Conservation (phyloP, 768 basidiomycete species). For the Filobasidium wieringae region DNA sequence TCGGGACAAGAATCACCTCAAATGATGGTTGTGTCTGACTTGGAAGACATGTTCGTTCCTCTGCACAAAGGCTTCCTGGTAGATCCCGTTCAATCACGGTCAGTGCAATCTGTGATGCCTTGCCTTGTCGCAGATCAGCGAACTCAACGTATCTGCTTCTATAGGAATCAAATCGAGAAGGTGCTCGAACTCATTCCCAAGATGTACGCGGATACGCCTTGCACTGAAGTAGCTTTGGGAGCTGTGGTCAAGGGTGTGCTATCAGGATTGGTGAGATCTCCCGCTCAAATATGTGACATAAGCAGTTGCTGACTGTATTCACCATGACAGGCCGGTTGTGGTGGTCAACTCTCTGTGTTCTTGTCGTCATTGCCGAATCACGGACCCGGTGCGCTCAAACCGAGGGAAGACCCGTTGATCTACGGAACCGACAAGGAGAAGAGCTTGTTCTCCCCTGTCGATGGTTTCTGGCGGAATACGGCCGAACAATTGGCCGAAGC, state of each 20-base stretch:
- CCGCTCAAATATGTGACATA: not conserved
- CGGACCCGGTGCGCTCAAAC: constrained; percentile 59
- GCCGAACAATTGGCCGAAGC: constrained; percentile 80
- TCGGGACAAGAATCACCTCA: constrained; percentile 46
- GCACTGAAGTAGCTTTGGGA: constrained; percentile 58
- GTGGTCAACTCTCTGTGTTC: constrained; percentile 68
- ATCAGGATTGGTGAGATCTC: constrained; percentile 53
- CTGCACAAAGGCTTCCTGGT: constrained; percentile 62
- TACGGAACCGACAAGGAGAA: constrained; percentile 81
- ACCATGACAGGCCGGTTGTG: constrained; percentile 36
- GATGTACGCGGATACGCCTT: constrained; percentile 47
- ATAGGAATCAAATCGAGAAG: constrained; percentile 52
- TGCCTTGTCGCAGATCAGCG: not conserved
- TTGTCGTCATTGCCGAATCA: constrained; percentile 56
- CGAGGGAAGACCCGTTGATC: constrained; percentile 51
- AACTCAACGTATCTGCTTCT: not conserved
- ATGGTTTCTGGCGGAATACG: constrained; percentile 63
- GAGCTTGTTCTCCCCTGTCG: constrained; percentile 64
- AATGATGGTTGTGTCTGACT: constrained; percentile 72
- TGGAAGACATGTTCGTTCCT: constrained; percentile 87
- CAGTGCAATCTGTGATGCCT: constrained; percentile 25
- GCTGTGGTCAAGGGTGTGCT: constrained; percentile 62
- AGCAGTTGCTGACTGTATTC: not conserved
- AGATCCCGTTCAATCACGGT: constrained; percentile 61
- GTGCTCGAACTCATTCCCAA: constrained; percentile 56